Evolutionary conservation across 257 asterid species (phyloP), one percentile per base, ranked within the genome.

Genomic region (Gentiana dahurica): DNA sequence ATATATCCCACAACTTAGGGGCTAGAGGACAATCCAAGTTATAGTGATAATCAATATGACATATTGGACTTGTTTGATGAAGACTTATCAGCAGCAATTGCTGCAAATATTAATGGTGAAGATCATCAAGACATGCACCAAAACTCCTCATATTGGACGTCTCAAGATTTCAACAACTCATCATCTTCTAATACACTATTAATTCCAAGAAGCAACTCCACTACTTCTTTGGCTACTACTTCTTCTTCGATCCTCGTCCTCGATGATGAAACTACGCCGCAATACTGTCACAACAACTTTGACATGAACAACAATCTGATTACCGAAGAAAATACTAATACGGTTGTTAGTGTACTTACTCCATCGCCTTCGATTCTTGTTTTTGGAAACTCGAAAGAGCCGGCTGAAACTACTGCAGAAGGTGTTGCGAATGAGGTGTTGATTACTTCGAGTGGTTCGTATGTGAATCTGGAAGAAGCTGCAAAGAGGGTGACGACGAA

Each of bases 311-410:
- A 59, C 46, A 47, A 45, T 8, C 6, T 34, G 34, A 15, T 2
- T n/a, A 38, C n/a, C 13, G 39, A 46, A 12, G 34, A 49, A 35
- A 24, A 24, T 24, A 24, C 24, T 24, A 24, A 24, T 24, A 24
- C 24, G 24, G 24, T 24, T 24, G 24, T 24, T 24, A 24, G 24
- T 24, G 24, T 24, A 24, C 49, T 55, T 9, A 12, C 61, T 53
- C 47, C 65, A 11, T 11, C 61, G 44, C 67, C 75, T 12, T 55
- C 51, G 7, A 58, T 57, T 62, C 70, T 62, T 52, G 51, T 64
- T 35, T 74, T 69, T 6, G 73, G 49, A 8, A 55, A 62, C 36
- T 24, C 61, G 4, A 48, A 39, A 36, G 36, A 34, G 41, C 15
- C 55, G 0, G 41, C 63, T 51, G 45, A 61, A 48, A 54, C 11